Percentiles rank a stretch among this genome's conserved stretches.
These are phyloP conservation scores for Sextonia rubra DNA, from an alignment of 164 flowering plant genomes.

Conservation along the genomic window DNA sequence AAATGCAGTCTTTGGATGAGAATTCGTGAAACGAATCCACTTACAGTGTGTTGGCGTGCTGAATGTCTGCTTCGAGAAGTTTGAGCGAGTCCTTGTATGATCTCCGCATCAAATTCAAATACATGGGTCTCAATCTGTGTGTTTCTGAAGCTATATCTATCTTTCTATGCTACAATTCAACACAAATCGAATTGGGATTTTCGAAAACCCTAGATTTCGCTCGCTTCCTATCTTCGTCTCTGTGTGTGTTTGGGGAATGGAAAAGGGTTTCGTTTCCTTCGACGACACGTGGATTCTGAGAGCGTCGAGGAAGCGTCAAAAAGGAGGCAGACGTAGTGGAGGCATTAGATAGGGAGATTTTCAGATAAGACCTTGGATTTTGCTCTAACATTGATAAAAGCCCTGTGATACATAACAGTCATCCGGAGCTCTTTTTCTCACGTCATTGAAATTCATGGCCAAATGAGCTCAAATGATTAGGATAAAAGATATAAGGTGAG, in stretches of 20 bases:
- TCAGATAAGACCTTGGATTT: no score
- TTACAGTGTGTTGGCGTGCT: conserved; percentile 80
- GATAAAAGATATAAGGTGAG: no score
- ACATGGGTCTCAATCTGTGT: conserved; percentile 31
- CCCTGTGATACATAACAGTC: no score
- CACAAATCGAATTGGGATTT: neutral
- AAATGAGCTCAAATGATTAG: no score
- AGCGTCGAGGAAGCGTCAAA: conserved; percentile 5
- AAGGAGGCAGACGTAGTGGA: neutral
- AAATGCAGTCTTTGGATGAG: neutral
- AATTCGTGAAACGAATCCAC: conserved; percentile 10
- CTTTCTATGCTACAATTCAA: neutral
- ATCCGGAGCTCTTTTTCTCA: no score
- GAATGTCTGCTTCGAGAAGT: conserved; percentile 79
- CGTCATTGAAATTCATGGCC: no score
- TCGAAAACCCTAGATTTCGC: neutral
- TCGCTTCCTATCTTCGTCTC: conserved; percentile 4
- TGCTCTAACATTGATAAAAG: no score
- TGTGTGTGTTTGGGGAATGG: conserved; percentile 16
- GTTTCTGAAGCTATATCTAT: neutral
- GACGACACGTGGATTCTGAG: conserved; percentile 18
- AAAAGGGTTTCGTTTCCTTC: conserved; percentile 4
- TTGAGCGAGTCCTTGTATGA: conserved; percentile 81
- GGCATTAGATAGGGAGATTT: neutral
- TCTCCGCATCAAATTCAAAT: conserved; percentile 50